These are phyloP conservation scores for Pholiota microspora DNA, from an alignment of 768 basidiomycete genomes.

Conservation along the genomic window DNA sequence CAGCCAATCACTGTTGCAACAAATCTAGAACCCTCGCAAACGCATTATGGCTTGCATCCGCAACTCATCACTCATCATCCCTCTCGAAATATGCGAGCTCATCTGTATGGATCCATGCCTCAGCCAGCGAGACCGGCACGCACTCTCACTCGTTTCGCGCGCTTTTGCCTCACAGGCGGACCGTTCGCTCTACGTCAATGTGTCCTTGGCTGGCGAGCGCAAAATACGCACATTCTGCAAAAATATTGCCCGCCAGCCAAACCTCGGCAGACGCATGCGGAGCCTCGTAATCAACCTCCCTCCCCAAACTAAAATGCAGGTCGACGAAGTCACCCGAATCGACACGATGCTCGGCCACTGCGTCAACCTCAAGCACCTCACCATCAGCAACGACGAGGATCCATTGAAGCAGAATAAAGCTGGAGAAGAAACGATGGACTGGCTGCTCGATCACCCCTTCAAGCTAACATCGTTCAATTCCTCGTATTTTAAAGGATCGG, in stretches of 20 bases:
- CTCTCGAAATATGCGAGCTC: conserved; percentile 22
- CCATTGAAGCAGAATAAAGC: too few species aligned
- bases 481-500: too few species aligned
- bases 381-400: too few species aligned
- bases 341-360: background rate
- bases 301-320: background rate
- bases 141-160: conserved; percentile 18
- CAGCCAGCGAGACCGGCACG: conserved; percentile 12
- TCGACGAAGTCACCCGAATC: background rate
- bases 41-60: background rate
- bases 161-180: conserved; percentile 24
- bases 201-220: conserved; percentile 12
- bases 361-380: conserved; percentile 14
- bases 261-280: conserved; percentile 13
- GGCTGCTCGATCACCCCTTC: too few species aligned
- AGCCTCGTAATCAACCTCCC: conserved; percentile 18
- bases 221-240: conserved; percentile 21
- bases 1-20: background rate
- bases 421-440: too few species aligned
- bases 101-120: conserved; percentile 18
- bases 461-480: too few species aligned
- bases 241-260: conserved; percentile 15
- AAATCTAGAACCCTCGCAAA: background rate
- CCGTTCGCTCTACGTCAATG: conserved; percentile 19
- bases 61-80: background rate